Evolutionary conservation across 2,329 filamentous ascomycete species (phyloP), one percentile per base, ranked within the genome.

Genomic region (Myriosclerotinia curreyana): DNA sequence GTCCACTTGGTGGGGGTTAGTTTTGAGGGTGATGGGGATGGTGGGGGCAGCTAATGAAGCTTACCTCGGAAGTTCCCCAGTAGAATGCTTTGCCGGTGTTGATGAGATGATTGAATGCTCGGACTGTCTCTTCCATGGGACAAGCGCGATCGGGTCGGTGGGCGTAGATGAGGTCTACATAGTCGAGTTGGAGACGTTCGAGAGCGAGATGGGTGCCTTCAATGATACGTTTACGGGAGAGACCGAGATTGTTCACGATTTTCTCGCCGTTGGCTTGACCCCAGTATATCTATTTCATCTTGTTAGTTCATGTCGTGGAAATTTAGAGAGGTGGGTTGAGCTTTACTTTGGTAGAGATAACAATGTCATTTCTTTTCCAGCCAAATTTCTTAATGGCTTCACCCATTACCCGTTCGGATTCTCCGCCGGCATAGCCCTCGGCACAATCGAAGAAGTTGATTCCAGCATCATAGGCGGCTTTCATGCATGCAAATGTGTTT

Each of bases 31-130:
- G 83, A 66, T 84, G 79, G 20, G 83, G 78, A 78, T 82, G 84
- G 0, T 86, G 86, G 65, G 84, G 28, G 28, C 5, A 31, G 28
- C 28, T 31, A 31, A 6, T 31, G 28, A 6, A 6, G 79, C 79
- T 81, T 86, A 86, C 89, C 74, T 89, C 85, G 0, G 84, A 88
- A 0, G 86, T 89, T 50, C 86, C 86, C 86, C 86, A 89, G 78
- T 89, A 89, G 68, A 90, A 83, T 2, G 85, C 84, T 76, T 89
- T 86, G 68, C 87, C 87, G 0, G 80, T 81, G 74, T 86, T 79
- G 73, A 91, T 89, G 61, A 90, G 76, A 74, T 89, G 80, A 78
- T 89, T 89, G 78, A 91, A 90, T 61, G 83, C 86, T 61, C 86
- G 83, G 46, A 90, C 86, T 2, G 82, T 85, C 77, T 90, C 87